Conservation (phyloP, 306 rosid genomes). For the Malus sieversii region DNA sequence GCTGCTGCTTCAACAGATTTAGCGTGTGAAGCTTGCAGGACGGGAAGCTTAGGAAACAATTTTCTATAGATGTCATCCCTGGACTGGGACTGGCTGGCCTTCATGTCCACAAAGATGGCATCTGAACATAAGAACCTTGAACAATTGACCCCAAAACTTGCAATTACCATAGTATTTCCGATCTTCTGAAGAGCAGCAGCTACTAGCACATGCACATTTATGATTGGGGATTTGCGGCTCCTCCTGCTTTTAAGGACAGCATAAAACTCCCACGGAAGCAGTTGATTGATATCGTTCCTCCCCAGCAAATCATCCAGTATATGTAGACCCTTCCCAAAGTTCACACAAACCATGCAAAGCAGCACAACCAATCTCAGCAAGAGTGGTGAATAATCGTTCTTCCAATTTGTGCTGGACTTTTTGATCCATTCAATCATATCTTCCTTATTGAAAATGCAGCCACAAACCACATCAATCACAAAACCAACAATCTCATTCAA, state of each 20-base stretch:
- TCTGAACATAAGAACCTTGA: slow-evolving; percentile 16
- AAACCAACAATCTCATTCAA: background rate
- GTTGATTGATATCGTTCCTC: background rate
- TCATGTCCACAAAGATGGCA: slow-evolving; percentile 36
- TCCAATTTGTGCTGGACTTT: slow-evolving; percentile 2
- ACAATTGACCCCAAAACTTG: slow-evolving; percentile 11
- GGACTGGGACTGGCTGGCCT: background rate
- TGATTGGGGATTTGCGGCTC: background rate
- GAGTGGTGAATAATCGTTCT: slow-evolving; percentile 21
- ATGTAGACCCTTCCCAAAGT: slow-evolving; percentile 14
- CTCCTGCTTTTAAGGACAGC: slow-evolving; percentile 17
- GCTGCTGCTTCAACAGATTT: background rate
- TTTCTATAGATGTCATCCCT: slow-evolving; percentile 15
- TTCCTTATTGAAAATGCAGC: slow-evolving; percentile 5
- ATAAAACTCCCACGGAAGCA: slow-evolving; percentile 22
- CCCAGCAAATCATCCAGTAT: slow-evolving; percentile 19
- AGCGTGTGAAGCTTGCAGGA: background rate
- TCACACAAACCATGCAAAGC: slow-evolving; percentile 34
- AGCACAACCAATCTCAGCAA: slow-evolving; percentile 35
- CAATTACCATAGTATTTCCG: slow-evolving; percentile 46
- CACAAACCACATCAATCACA: slow-evolving; percentile 6
- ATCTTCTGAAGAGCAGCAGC: slow-evolving; percentile 42
- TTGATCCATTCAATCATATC: slow-evolving; percentile 34
- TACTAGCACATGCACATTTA: slow-evolving; percentile 20
- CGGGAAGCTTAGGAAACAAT: slow-evolving; percentile 25